These are phyloP conservation scores for Penicillium sp. DNA, from an alignment of 2,329 filamentous ascomycete species.

Conservation along the genomic window DNA sequence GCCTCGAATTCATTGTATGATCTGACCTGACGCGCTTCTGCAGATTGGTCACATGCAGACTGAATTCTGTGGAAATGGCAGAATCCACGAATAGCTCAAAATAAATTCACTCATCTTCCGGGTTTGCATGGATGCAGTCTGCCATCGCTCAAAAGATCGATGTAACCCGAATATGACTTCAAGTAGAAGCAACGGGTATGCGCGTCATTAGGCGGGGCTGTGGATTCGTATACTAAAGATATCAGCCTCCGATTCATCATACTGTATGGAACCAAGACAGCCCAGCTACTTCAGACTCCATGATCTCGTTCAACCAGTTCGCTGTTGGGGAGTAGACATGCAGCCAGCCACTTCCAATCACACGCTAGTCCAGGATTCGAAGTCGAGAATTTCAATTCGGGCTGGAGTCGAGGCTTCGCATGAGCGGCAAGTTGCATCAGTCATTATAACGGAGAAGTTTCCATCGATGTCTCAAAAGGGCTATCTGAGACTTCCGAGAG, in stretches of 20 bases:
- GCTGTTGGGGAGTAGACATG: constrained; percentile 16
- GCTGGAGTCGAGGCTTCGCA: constrained; percentile 17
- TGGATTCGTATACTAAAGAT: neutral
- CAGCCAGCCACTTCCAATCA: constrained; percentile 34
- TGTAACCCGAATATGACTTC: neutral
- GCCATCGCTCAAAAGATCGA: neutral
- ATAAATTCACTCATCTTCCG: neutral
- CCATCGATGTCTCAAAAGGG: constrained; percentile 6
- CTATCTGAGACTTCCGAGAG: constrained; percentile 11
- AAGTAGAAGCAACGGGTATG: constrained; percentile 2
- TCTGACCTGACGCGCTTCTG: neutral
- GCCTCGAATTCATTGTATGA: neutral
- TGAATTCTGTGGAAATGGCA: neutral
- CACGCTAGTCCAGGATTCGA: constrained; percentile 23
- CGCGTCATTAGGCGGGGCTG: neutral
- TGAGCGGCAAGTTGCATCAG: constrained; percentile 11
- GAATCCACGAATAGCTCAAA: neutral
- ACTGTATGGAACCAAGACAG: neutral
- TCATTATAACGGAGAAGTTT: constrained; percentile 6
- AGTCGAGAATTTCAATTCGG: constrained; percentile 20
- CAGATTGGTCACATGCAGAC: constrained; percentile 4
- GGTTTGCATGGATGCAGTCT: neutral
- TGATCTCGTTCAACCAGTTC: constrained; percentile 1
- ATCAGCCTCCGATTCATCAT: neutral
- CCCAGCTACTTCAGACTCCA: neutral